These are phyloP conservation scores for Penicillium waksmanii DNA, from an alignment of 495 filamentous ascomycete species.

Conservation along the genomic window DNA sequence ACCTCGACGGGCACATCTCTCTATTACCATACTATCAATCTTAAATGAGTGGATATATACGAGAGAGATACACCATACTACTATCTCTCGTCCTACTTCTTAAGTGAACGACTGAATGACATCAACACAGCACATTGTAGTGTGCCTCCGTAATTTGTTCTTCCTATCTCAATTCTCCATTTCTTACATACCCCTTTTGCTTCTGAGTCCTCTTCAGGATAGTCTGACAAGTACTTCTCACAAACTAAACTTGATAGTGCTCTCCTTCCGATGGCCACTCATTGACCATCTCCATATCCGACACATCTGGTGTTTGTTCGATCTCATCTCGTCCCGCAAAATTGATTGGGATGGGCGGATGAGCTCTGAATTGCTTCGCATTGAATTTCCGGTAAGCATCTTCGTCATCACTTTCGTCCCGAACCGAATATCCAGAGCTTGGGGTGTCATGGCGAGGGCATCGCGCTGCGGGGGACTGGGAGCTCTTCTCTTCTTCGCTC, in stretches of 20 bases:
- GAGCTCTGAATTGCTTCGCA: neutral
- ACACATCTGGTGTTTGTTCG: neutral
- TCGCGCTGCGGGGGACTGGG: neutral
- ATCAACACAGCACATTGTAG: too few relatives aligned
- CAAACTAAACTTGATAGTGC: neutral
- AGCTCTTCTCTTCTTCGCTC: neutral
- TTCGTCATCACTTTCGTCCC: neutral
- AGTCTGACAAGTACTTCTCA: neutral
- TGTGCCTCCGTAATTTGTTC: neutral
- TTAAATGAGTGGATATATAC: too few relatives aligned
- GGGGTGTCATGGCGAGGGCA: slow-evolving; percentile 8
- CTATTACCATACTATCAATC: too few relatives aligned
- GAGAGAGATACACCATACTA: too few relatives aligned
- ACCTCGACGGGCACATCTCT: too few relatives aligned
- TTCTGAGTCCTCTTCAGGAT: neutral
- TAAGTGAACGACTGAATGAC: too few relatives aligned
- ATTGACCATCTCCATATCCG: neutral
- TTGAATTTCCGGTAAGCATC: neutral
- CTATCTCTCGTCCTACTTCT: too few relatives aligned
- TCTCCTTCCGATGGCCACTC: slow-evolving; percentile 2
- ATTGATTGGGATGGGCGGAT: neutral
- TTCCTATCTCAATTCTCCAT: neutral
- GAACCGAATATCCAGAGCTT: neutral
- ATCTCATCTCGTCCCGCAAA: neutral
- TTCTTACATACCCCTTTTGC: neutral